Evolutionary conservation across 163 green algal genomes (phyloP).

Genomic region (Prototheca cutis): DNA sequence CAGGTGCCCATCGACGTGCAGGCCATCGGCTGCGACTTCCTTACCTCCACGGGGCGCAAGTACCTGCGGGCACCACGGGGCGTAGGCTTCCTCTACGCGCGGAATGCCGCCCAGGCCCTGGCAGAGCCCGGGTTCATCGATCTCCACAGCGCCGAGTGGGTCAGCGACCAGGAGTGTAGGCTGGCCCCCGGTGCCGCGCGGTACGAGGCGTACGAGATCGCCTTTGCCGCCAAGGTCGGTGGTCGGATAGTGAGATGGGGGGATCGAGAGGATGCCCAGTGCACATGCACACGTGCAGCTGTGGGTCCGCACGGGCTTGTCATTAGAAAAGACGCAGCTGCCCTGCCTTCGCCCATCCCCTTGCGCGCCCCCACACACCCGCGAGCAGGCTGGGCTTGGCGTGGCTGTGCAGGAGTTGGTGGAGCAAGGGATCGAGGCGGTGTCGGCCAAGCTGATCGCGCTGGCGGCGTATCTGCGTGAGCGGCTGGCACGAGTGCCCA

Average conservation of each 20-base stretch:
- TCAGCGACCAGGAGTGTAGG: conserved; percentile 9
- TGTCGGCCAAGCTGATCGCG: conserved; percentile 32
- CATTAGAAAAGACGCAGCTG: neutral
- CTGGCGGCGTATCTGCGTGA: conserved; percentile 31
- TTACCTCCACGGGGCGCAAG: conserved; percentile 58
- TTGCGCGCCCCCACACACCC: conserved; percentile 1
- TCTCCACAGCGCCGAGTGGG: conserved; percentile 21
- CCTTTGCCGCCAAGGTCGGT: conserved; percentile 43
- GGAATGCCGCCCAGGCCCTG: conserved; percentile 19
- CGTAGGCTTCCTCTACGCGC: conserved; percentile 51
- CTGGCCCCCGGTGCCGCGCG: conserved; percentile 25
- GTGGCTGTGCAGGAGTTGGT: conserved; percentile 43
- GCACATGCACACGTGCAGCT: neutral
- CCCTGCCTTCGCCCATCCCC: neutral
- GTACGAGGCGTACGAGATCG: conserved; percentile 62
- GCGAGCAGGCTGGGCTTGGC: conserved; percentile 44
- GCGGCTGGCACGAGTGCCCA: conserved; percentile 19
- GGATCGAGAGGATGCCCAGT: neutral
- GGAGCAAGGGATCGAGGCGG: conserved; percentile 32
- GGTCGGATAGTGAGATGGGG: neutral
- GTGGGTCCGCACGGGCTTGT: neutral
- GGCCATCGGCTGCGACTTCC: conserved; percentile 47
- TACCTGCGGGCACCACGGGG: conserved; percentile 53
- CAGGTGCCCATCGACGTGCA: conserved; percentile 59
- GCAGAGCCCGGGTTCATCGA: conserved; percentile 35